phyloP scores from a whole-genome alignment of 805 yeast species.

The Suhomyces canberraensis region DNA sequence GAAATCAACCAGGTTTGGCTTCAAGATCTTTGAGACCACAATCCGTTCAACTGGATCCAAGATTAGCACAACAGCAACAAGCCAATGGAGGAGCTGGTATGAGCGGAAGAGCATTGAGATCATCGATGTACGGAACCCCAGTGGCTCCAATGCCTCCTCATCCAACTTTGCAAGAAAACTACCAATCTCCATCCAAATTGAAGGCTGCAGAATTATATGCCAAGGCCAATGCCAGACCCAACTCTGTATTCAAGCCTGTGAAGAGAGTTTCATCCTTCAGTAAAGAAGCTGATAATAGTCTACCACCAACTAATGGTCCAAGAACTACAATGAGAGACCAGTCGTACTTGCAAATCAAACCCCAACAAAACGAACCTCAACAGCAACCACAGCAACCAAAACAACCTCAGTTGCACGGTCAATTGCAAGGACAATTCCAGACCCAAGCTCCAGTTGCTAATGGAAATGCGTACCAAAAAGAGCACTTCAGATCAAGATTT shows the following conservation, averaged over 20 bases:
- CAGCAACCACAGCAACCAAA: not conserved
- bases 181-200: conserved; percentile 37
- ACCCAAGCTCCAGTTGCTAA: conserved; percentile 1
- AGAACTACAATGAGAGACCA: conserved; percentile 24
- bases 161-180: conserved; percentile 37
- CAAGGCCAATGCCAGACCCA: conserved; percentile 45
- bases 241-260: conserved; percentile 37
- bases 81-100: conserved; percentile 19
- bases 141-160: conserved; percentile 38
- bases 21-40: conserved; percentile 35
- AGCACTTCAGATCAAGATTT: conserved; percentile 22
- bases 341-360: conserved; percentile 9
- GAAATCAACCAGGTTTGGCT: conserved; percentile 13
- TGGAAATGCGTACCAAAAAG: not conserved
- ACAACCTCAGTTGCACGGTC: not conserved
- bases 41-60: conserved; percentile 16
- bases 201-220: conserved; percentile 56
- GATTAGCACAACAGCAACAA: not conserved
- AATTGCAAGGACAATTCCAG: not conserved
- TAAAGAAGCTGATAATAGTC: conserved; percentile 24
- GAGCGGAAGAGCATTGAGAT: conserved; percentile 28
- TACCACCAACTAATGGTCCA: conserved; percentile 22
- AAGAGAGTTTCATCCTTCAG: conserved; percentile 56
- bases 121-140: conserved; percentile 15
- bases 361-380: conserved; percentile 26